A percentile compares a stretch with the other conserved stretches of the same genome.
phyloP scores from a whole-genome alignment of 805 yeast genomes.

The Teunomyces tritomae region DNA sequence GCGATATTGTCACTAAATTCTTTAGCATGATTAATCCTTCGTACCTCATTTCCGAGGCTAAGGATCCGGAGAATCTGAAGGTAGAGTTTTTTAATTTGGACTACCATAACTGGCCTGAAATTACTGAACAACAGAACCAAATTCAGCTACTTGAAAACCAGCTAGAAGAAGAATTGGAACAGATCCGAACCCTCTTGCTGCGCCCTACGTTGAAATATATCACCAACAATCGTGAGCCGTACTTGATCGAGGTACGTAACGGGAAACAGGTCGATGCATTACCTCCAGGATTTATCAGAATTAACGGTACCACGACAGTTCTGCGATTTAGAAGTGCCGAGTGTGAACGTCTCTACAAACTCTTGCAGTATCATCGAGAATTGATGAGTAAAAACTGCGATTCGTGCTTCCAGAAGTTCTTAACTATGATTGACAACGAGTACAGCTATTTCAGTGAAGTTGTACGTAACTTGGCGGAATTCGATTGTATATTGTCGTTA shows the following conservation, averaged over 20 bases:
- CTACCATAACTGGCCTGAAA: constrained; percentile 35
- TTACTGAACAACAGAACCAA: constrained; percentile 32
- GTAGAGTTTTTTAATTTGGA: constrained; percentile 40
- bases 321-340: constrained; percentile 72
- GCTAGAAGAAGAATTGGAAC: constrained; percentile 52
- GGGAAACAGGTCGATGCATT: constrained; percentile 49
- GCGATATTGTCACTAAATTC: constrained; percentile 31
- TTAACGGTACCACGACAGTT: constrained; percentile 64
- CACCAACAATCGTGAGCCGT: constrained; percentile 63
- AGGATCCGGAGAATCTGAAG: constrained; percentile 44
- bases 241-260: constrained; percentile 72
- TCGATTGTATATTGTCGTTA: constrained; percentile 69
- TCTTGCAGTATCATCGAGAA: constrained; percentile 61
- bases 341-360: constrained; percentile 48
- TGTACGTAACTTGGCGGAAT: constrained; percentile 46
- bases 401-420: constrained; percentile 41
- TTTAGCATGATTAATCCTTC: constrained; percentile 52
- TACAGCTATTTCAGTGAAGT: constrained; percentile 34
- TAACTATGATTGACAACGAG: constrained; percentile 31
- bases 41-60: constrained; percentile 48
- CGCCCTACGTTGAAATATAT: constrained; percentile 57
- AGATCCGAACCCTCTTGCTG: constrained; percentile 44
- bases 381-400: constrained; percentile 46
- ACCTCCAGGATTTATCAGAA: constrained; percentile 76
- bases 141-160: constrained; percentile 45